These are phyloP conservation scores for Populus alba DNA, from an alignment of 345 rosid species.

Conservation along the genomic window DNA sequence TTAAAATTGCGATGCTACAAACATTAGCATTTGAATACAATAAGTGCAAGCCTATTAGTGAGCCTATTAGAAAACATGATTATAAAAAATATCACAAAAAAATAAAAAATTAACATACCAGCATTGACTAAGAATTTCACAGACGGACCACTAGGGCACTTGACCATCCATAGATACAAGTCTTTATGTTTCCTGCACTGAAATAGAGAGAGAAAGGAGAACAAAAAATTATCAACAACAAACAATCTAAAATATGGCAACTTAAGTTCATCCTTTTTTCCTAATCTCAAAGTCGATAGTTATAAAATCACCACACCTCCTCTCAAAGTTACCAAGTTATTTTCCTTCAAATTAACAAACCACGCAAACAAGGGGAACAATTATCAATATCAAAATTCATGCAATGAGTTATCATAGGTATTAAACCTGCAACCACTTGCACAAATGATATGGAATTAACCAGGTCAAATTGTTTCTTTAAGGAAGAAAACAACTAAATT, in stretches of 20 bases:
- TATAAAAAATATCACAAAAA: background rate
- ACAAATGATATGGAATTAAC: background rate
- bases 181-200: constrained; percentile 98
- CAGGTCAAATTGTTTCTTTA: background rate
- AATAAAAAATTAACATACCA: constrained; percentile 46
- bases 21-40: background rate
- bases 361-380: background rate
- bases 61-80: background rate
- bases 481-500: background rate
- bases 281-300: background rate
- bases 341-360: background rate
- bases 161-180: constrained; percentile 91
- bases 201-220: background rate
- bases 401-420: background rate
- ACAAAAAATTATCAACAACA: background rate
- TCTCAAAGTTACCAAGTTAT: background rate
- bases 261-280: background rate
- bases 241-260: background rate
- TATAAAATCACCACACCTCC: background rate
- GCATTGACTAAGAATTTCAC: constrained; percentile 95
- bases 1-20: background rate
- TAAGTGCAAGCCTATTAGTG: background rate
- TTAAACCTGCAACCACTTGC: background rate
- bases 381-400: background rate
- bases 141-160: constrained; percentile 62